Evolutionary conservation across 1,284 basidiomycete genomes (phyloP), one percentile per base, ranked within the genome.

Genomic region (Fomitiporia mediterranea): DNA sequence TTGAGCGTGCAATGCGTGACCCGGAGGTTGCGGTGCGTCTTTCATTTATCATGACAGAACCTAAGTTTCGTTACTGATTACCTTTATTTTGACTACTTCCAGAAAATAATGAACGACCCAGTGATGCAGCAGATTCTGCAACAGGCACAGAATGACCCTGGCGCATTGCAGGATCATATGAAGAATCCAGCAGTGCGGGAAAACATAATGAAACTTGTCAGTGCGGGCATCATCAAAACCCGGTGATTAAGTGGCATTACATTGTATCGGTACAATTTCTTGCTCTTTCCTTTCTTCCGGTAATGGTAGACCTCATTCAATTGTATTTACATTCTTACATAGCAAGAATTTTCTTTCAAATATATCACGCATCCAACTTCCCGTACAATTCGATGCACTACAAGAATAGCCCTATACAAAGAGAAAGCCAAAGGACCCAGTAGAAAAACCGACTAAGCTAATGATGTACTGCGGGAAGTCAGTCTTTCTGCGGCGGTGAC

Each of bases 141-240:
- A 69, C 95, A 99, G 74, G 94, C 94, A 3, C 97, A 99, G 73
- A 69, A 75, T 48, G 87, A 98, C 72, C 96, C 97, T 2, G 77
- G 82, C 30, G 93, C 94, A 15, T 74, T 99, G 59, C 90, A 94
- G 72, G 93, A 98, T 63, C 96, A 99, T 74, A 92, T 99, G 90
- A 94, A 95, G 83, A 98, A 96, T 68, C 91, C 93, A 6, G 76
- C 80, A 56, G 86, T 97, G 44, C 79, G 83, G 52, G 73, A 80
- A 60, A 97, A 97, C 77, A 91, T 97, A 62, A 82, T 90, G 74
- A 98, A 98, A 74, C 80, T 99, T 44, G 79, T 97, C 68, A 94
- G 92, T 61, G 93, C 94, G 25, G 95, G 95, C 57, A 92, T 98
- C 68, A 95, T 97, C 75, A 80, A 77, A 69, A 88, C 86, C 40